Evolutionary conservation across 129 eudicot species (phyloP).

Genomic region (Smallanthus sonchifolius): DNA sequence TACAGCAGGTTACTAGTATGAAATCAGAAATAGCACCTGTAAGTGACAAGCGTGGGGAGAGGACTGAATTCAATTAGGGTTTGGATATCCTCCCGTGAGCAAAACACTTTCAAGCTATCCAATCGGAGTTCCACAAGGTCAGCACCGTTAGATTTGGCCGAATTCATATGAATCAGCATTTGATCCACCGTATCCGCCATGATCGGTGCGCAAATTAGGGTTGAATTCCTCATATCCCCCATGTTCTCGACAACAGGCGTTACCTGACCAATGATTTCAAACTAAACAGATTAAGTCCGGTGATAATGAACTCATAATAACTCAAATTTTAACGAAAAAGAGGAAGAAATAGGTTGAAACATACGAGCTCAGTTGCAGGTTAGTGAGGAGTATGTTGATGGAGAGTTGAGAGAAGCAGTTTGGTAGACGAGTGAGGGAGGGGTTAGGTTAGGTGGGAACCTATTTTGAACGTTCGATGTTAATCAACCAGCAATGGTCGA

Average conservation of each 20-base stretch:
- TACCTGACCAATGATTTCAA: slow-evolving; percentile 22
- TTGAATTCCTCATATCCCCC: slow-evolving; percentile 50
- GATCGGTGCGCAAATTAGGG: slow-evolving; percentile 76
- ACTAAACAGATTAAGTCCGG: neutral
- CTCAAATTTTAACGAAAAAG: slow-evolving; percentile 4
- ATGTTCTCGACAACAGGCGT: slow-evolving; percentile 39
- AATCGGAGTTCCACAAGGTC: slow-evolving; percentile 84
- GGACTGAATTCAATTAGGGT: slow-evolving; percentile 45
- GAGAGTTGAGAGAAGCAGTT: neutral
- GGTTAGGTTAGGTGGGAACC: slow-evolving; percentile 25
- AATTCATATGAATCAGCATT: slow-evolving; percentile 49
- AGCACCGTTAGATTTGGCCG: slow-evolving; percentile 67
- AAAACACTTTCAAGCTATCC: slow-evolving; percentile 69
- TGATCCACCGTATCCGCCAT: slow-evolving; percentile 81
- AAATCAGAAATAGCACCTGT: slow-evolving; percentile 45
- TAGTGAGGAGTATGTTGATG: neutral
- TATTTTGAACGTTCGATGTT: slow-evolving; percentile 12
- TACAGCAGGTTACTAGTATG: neutral
- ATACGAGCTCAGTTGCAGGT: slow-evolving; percentile 25
- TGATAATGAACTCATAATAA: no score
- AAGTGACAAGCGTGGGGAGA: slow-evolving; percentile 84
- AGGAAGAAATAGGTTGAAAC: neutral
- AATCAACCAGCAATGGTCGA: neutral
- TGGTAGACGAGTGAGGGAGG: neutral
- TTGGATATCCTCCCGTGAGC: slow-evolving; percentile 35